phyloP scores from a whole-genome alignment of 768 basidiomycete genomes.

The Mycena kentingensis region DNA sequence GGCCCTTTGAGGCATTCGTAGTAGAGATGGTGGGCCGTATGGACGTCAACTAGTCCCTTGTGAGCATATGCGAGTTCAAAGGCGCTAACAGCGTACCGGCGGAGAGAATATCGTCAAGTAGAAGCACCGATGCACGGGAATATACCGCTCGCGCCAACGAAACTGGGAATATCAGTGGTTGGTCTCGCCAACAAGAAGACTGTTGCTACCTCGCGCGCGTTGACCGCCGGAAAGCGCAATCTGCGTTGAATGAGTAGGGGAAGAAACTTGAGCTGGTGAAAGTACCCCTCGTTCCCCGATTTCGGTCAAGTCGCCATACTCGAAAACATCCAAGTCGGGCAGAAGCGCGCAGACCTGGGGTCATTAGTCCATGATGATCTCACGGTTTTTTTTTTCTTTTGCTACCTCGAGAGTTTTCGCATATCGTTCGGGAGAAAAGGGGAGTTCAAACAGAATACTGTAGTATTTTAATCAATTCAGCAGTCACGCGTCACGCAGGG shows the following conservation, averaged over 20 bases:
- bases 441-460: constrained; percentile 38
- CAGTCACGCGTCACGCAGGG: too few species aligned
- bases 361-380: not conserved
- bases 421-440: constrained; percentile 51
- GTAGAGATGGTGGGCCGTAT: constrained; percentile 88
- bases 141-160: constrained; percentile 81
- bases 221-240: constrained; percentile 37
- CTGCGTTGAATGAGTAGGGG: not conserved
- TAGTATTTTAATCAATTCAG: too few species aligned
- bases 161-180: constrained; percentile 39
- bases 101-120: constrained; percentile 81
- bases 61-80: not conserved
- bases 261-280: constrained; percentile 9
- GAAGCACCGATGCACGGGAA: constrained; percentile 67
- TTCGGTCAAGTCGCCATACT: constrained; percentile 85
- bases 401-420: constrained; percentile 43
- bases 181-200: not conserved
- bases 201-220: constrained; percentile 17
- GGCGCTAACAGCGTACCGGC: constrained; percentile 36
- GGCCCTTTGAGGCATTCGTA: constrained; percentile 81
- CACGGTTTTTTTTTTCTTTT: too few species aligned
- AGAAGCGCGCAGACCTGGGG: constrained; percentile 60
- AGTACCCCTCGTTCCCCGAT: constrained; percentile 82
- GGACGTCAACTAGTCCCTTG: constrained; percentile 71
- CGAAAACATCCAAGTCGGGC: constrained; percentile 77